These are phyloP conservation scores for Aspergillus transmontanensis DNA, from an alignment of 2,329 filamentous ascomycete genomes.

Conservation along the genomic window DNA sequence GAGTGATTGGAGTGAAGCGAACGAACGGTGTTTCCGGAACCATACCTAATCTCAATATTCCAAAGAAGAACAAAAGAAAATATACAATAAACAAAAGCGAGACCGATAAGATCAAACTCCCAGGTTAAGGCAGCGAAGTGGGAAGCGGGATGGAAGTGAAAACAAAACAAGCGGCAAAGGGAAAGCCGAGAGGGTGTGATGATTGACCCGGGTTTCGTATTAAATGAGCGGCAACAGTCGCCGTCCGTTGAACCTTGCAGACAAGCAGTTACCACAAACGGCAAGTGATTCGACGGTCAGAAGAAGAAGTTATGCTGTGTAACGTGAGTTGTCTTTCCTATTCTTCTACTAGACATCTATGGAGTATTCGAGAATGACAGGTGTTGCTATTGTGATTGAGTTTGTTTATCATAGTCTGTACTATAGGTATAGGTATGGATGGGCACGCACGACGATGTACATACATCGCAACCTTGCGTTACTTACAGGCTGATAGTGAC, in stretches of 20 bases:
- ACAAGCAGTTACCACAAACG: background rate
- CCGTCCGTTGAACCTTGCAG: conserved; percentile 6
- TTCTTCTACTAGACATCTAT: background rate
- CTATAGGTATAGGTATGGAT: too few species aligned
- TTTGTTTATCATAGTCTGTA: background rate
- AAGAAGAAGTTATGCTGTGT: background rate
- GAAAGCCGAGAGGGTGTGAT: background rate
- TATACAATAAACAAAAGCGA: background rate
- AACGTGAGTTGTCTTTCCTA: background rate
- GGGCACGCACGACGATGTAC: too few species aligned
- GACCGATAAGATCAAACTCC: background rate
- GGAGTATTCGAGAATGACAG: background rate
- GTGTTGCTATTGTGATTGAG: conserved; percentile 2
- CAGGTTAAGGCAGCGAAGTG: background rate
- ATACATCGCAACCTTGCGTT: too few species aligned
- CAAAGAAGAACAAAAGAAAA: conserved; percentile 7
- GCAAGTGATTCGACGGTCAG: background rate
- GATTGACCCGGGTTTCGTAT: background rate
- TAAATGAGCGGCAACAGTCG: background rate
- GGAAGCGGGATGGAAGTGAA: conserved; percentile 5
- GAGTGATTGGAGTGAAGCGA: background rate
- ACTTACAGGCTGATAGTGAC: too few species aligned
- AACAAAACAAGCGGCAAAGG: conserved; percentile 12
- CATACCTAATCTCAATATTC: background rate
- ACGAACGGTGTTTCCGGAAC: background rate